A percentile compares a stretch with the other conserved stretches of the same genome.
These are phyloP conservation scores for Hericium coralloides DNA, from an alignment of 768 basidiomycete species.

Conservation along the genomic window DNA sequence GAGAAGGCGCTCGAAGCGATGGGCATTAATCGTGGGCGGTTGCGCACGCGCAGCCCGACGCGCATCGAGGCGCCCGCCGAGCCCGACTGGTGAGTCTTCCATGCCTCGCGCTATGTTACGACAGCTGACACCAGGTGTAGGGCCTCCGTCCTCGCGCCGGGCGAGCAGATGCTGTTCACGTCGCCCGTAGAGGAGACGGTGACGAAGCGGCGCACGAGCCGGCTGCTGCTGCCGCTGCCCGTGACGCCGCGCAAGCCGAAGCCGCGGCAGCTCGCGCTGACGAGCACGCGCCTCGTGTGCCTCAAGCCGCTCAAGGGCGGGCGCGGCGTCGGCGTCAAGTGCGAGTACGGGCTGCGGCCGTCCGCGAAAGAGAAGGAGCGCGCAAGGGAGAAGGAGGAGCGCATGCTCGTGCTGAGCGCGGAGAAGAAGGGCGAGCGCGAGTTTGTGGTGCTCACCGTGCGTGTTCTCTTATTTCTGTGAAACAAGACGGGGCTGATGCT, in stretches of 20 bases:
- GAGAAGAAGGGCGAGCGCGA: slow-evolving; percentile 48
- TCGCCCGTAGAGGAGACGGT: slow-evolving; percentile 46
- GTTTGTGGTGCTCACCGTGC: slow-evolving; percentile 53
- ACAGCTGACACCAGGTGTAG: slow-evolving; percentile 13
- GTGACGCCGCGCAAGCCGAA: slow-evolving; percentile 42
- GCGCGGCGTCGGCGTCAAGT: slow-evolving; percentile 36
- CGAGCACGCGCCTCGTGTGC: slow-evolving; percentile 47
- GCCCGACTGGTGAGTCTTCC: slow-evolving; percentile 35
- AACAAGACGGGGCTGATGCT: background rate
- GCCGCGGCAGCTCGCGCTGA: slow-evolving; percentile 46
- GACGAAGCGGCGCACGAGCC: slow-evolving; percentile 48
- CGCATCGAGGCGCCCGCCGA: slow-evolving; percentile 33
- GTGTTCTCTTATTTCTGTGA: slow-evolving; percentile 14
- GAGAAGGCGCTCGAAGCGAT: slow-evolving; percentile 29
- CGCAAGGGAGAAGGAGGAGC: slow-evolving; percentile 39
- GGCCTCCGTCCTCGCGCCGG: slow-evolving; percentile 29
- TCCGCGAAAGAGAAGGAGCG: slow-evolving; percentile 24
- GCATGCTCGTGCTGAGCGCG: slow-evolving; percentile 35
- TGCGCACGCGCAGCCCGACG: slow-evolving; percentile 43
- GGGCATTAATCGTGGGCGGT: slow-evolving; percentile 38
- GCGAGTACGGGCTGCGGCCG: slow-evolving; percentile 37
- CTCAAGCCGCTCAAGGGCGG: slow-evolving; percentile 37
- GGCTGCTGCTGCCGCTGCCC: slow-evolving; percentile 38
- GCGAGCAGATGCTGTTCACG: slow-evolving; percentile 41
- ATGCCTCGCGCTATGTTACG: background rate